Evolutionary conservation across 148 eudicot species (phyloP).

Genomic region (Vaccinium corymbosum): DNA sequence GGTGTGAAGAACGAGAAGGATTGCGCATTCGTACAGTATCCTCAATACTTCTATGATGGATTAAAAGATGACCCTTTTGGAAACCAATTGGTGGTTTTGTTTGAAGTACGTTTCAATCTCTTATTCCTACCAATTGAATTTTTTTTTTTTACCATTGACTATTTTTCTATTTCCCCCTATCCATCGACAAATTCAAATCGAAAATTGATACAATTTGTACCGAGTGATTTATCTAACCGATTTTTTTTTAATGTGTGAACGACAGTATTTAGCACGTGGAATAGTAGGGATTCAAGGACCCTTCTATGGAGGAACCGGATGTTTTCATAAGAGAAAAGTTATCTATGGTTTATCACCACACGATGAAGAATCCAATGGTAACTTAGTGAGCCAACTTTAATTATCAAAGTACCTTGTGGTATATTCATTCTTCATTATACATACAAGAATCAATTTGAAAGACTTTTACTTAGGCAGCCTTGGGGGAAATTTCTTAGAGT

Average conservation of each 20-base stretch:
- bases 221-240: background rate
- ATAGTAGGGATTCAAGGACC: conserved; percentile 31
- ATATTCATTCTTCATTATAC: background rate
- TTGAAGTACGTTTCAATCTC: conserved; percentile 12
- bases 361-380: conserved; percentile 18
- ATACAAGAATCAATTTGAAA: background rate
- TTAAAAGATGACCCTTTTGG: conserved; percentile 38
- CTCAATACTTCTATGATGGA: conserved; percentile 31
- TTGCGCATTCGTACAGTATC: conserved; percentile 30
- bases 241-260: background rate
- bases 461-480: too few relatives aligned
- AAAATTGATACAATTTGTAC: background rate
- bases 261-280: conserved; percentile 24
- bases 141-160: background rate
- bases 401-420: background rate
- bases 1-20: conserved; percentile 25
- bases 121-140: background rate
- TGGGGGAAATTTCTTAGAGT: too few relatives aligned
- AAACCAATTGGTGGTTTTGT: conserved; percentile 22
- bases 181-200: background rate
- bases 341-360: conserved; percentile 33
- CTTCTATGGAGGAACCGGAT: conserved; percentile 29
- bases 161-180: background rate
- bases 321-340: conserved; percentile 38
- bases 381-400: background rate